Evolutionary conservation across 305 asterid species (phyloP).

Genomic region (Fraxinus greggii): DNA sequence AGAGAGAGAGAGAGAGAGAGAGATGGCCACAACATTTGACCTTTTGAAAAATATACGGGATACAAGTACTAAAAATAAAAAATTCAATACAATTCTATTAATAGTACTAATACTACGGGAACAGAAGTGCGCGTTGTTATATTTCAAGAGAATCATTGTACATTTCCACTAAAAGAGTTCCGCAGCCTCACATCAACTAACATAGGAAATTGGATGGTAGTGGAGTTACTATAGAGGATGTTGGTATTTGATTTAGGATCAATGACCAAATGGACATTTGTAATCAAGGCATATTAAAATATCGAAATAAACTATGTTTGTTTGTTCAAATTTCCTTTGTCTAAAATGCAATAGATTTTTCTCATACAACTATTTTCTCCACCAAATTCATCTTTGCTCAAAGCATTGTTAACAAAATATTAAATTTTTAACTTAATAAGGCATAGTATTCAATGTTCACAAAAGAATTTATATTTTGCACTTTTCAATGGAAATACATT

Average conservation of each 20-base stretch:
- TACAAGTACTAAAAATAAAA: not conserved
- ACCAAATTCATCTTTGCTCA: not conserved
- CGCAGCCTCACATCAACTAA: not conserved
- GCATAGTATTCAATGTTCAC: not conserved
- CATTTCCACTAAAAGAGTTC: not conserved
- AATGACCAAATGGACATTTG: not conserved
- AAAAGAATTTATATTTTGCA: not conserved
- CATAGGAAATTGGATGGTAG: not conserved
- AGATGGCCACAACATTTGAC: conserved; percentile 1
- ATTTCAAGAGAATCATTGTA: not conserved
- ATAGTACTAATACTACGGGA: not conserved
- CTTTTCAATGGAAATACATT: not conserved
- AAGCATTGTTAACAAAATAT: not conserved
- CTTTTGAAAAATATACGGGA: too few species aligned
- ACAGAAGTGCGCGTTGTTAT: too few species aligned
- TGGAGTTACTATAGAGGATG: not conserved
- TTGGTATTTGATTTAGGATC: not conserved
- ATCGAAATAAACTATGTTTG: not conserved
- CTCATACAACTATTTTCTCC: not conserved
- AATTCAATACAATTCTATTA: not conserved
- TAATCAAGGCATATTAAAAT: not conserved
- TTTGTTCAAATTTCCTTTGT: not conserved
- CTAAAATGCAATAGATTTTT: not conserved
- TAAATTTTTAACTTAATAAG: not conserved
- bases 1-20: conserved; percentile 33